phyloP scores from a whole-genome alignment of 2,329 filamentous ascomycete species.

The Aspergillus novoparasiticus region DNA sequence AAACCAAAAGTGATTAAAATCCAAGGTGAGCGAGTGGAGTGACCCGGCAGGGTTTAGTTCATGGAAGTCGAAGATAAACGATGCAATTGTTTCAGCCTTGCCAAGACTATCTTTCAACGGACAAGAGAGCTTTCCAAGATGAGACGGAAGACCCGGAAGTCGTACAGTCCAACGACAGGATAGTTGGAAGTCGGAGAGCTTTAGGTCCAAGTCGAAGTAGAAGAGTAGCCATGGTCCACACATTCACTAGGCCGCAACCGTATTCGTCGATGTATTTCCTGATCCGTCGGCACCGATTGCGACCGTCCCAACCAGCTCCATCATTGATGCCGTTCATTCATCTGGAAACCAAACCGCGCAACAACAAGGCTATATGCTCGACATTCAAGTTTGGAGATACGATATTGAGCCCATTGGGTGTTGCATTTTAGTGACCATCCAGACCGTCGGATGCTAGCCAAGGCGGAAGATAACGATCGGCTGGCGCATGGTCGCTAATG shows the following conservation, averaged over 20 bases:
- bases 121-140: not conserved
- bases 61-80: not conserved
- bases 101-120: slow-evolving; percentile 13
- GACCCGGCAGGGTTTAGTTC: not conserved
- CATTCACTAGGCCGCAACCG: slow-evolving; percentile 14
- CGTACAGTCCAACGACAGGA: not conserved
- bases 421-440: slow-evolving; percentile 8
- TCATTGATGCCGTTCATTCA: not conserved
- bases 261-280: slow-evolving; percentile 20
- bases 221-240: slow-evolving; percentile 1
- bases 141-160: slow-evolving; percentile 1
- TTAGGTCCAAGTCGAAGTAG: not conserved
- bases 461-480: slow-evolving; percentile 12
- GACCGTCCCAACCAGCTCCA: slow-evolving; percentile 18
- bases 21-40: not conserved
- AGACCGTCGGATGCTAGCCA: slow-evolving; percentile 2
- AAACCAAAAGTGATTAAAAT: not conserved
- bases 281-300: slow-evolving; percentile 19
- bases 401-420: not conserved
- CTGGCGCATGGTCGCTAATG: slow-evolving; percentile 10
- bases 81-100: slow-evolving; percentile 13
- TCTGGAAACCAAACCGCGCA: slow-evolving; percentile 7
- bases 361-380: slow-evolving; percentile 11
- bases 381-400: not conserved
- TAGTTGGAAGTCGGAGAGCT: not conserved